A percentile compares a stretch with the other conserved stretches of the same genome.
phyloP scores from a whole-genome alignment of 257 asterid species.

The Solanum corneliomulleri region DNA sequence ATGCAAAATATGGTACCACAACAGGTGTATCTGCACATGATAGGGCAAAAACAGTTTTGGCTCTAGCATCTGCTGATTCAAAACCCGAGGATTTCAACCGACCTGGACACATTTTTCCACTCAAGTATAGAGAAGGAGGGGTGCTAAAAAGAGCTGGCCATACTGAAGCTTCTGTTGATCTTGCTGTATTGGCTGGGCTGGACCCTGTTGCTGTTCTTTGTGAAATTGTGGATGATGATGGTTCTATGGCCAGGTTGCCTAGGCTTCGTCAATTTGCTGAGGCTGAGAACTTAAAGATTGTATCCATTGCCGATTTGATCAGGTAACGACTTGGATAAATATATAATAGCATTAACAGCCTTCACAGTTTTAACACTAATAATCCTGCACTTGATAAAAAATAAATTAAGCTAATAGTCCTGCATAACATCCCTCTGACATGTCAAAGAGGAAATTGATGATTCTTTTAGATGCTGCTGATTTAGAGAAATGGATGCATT shows the following conservation, averaged over 20 bases:
- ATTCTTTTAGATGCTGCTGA: background rate
- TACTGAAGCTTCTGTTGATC: conserved; percentile 97
- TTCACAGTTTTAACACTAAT: background rate
- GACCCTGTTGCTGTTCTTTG: conserved; percentile 81
- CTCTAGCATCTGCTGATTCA: conserved; percentile 76
- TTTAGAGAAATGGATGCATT: background rate
- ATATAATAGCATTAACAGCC: background rate
- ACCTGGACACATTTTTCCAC: conserved; percentile 96
- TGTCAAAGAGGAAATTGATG: background rate
- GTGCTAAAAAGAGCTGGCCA: conserved; percentile 98
- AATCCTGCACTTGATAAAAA: background rate
- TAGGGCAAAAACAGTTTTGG: conserved; percentile 68
- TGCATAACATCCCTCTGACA: background rate
- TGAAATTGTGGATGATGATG: conserved; percentile 95
- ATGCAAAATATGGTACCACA: conserved; percentile 86
- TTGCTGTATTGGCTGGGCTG: conserved; percentile 69
- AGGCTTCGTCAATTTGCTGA: conserved; percentile 52
- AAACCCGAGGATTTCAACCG: conserved; percentile 88
- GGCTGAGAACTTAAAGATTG: conserved; percentile 60
- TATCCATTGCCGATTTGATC: conserved; percentile 86
- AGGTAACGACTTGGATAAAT: conserved; percentile 30
- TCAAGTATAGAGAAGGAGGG: conserved; percentile 91
- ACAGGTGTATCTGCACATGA: conserved; percentile 97
- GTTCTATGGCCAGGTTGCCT: conserved; percentile 97
- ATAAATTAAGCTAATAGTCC: background rate